Evolutionary conservation across 2,329 filamentous ascomycete species (phyloP), one percentile per base, ranked within the genome.

Genomic region (Raffaelea arxii): DNA sequence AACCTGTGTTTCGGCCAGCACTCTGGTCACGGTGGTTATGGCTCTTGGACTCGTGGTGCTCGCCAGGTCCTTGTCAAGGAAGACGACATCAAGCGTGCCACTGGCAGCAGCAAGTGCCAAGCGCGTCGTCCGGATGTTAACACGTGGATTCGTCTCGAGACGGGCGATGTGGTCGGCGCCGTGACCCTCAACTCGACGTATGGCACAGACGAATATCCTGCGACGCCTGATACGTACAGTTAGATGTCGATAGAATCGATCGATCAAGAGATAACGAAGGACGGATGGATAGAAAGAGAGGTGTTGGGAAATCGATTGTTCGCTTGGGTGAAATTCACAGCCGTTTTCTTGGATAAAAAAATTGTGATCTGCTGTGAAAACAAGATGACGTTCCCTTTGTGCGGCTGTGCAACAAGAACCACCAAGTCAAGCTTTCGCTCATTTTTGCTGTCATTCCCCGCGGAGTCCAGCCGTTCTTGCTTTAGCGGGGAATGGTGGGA

Each of bases 21-120:
- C 53, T 74, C 78, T 0, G 82, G 83, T 0, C 86, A 86, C 47
- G 82, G 82, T 0, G 82, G 83, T 0, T 86, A 86, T 53, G 78
- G 80, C 0, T 67, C 69, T 40, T 84, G 76, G 75, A 71, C 74
- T 9, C 72, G 82, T 0, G 82, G 82, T 1, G 70, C 71, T 4
- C 53, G 42, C 66, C 72, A 50, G 62, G 64, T 76, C 36, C 52
- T 66, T 2, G 49, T 76, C 10, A 53, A 63, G 2, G 55, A 50
- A 46, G 50, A 30, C 32, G 32, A 5, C 18, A 14, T 23, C n/a
- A 23, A 24, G 11, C 38, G 21, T 14, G 38, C 38, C 6, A 40
- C 21, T 6, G 32, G 32, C 32, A 36, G 35, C 41, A 1, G 18
- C 18, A 6, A 23, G 19, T 16, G 21, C 22, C 24, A 2, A 14